These are phyloP conservation scores for Claviceps pazoutovae DNA, from an alignment of 2,329 filamentous ascomycete genomes.

Conservation along the genomic window DNA sequence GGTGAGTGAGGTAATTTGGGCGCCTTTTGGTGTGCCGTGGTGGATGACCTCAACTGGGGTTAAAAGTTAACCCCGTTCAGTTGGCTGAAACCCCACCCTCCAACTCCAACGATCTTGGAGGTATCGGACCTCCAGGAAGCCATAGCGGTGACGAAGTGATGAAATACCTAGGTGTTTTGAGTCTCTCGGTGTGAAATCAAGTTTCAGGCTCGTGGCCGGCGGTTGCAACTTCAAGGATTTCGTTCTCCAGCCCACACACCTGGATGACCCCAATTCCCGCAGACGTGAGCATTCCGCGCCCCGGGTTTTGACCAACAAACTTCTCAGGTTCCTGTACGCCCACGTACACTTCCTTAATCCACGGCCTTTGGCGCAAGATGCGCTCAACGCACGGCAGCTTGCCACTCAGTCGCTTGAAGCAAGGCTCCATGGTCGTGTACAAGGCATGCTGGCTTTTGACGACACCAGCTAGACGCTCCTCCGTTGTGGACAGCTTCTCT, in stretches of 20 bases:
- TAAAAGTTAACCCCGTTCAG: background rate
- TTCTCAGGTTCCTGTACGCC: conserved; percentile 82
- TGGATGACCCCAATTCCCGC: conserved; percentile 62
- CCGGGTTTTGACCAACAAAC: conserved; percentile 74
- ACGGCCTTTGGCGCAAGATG: conserved; percentile 48
- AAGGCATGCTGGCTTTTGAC: conserved; percentile 32
- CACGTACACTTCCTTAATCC: conserved; percentile 67
- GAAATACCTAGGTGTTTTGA: background rate
- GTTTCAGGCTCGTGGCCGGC: conserved; percentile 49
- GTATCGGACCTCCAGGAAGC: background rate
- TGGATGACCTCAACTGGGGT: background rate
- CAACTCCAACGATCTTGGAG: background rate
- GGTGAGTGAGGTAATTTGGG: background rate
- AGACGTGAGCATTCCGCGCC: conserved; percentile 52
- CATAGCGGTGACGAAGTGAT: background rate
- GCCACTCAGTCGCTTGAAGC: conserved; percentile 57
- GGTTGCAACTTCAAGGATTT: conserved; percentile 70
- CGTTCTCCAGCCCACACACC: conserved; percentile 60
- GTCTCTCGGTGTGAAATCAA: conserved; percentile 1
- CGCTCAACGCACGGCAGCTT: conserved; percentile 68
- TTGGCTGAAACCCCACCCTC: background rate
- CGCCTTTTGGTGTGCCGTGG: background rate
- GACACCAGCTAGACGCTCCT: conserved; percentile 37
- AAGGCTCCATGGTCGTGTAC: conserved; percentile 91
- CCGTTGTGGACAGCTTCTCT: conserved; percentile 29